Conservation (phyloP, 2,329 filamentous ascomycete genomes). For the Monosporascus ibericus region DNA sequence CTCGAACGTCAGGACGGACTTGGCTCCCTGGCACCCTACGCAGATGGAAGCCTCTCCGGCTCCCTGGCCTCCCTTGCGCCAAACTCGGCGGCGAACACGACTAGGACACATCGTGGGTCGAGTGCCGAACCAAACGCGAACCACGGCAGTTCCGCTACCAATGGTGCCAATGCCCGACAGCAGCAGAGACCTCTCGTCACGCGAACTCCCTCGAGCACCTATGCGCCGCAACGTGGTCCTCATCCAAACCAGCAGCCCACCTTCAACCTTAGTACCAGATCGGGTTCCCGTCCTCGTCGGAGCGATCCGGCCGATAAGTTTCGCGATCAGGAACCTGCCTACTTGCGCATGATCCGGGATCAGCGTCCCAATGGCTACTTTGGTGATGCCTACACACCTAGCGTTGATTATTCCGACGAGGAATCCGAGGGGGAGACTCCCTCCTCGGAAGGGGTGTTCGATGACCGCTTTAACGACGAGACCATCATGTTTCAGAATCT, state of each 20-base stretch:
- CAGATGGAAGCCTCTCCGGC: constrained; percentile 33
- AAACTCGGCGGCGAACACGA: constrained; percentile 36
- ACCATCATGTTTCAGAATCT: constrained; percentile 75
- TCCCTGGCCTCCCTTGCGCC: constrained; percentile 38
- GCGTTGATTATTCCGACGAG: constrained; percentile 64
- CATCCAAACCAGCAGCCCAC: constrained; percentile 27
- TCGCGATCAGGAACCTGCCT: constrained; percentile 85
- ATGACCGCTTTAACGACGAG: constrained; percentile 86
- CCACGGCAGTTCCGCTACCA: constrained; percentile 17
- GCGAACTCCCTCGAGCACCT: constrained; percentile 73
- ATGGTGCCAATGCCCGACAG: constrained; percentile 37
- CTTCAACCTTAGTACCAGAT: constrained; percentile 35
- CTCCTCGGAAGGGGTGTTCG: constrained; percentile 74
- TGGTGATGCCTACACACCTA: constrained; percentile 59
- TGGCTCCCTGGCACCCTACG: constrained; percentile 37
- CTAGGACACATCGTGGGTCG: constrained; percentile 33
- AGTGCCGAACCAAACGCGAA: constrained; percentile 16
- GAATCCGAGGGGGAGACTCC: constrained; percentile 90
- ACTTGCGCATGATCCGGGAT: constrained; percentile 84
- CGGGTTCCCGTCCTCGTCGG: constrained; percentile 42
- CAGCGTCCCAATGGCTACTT: constrained; percentile 58
- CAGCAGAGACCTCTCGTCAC: constrained; percentile 64
- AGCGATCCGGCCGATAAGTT: constrained; percentile 42
- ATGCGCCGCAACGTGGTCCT: constrained; percentile 59
- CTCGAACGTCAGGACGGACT: constrained; percentile 45